phyloP scores from a whole-genome alignment of 2,329 filamentous ascomycete species.

The Ascochyta rabiei region DNA sequence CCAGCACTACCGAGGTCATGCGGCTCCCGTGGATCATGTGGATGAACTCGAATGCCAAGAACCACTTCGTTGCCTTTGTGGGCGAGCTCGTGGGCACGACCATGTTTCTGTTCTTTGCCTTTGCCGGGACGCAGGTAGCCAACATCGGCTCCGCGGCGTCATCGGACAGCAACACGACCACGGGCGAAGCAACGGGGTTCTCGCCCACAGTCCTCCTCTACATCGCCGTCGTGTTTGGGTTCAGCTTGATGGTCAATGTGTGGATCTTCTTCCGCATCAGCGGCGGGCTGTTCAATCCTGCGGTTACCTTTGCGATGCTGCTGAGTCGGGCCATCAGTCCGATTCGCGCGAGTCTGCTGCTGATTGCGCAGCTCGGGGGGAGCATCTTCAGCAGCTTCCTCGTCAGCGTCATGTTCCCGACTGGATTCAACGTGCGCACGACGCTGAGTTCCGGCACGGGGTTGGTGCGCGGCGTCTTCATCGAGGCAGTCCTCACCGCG shows the following conservation, averaged over 20 bases:
- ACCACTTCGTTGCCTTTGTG: conserved; percentile 53
- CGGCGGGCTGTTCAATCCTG: conserved; percentile 40
- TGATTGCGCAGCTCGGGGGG: conserved; percentile 54
- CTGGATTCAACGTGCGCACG: conserved; percentile 53
- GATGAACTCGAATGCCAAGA: conserved; percentile 47
- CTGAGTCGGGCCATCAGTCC: conserved; percentile 50
- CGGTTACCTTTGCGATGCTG: conserved; percentile 46
- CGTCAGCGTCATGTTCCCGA: conserved; percentile 54
- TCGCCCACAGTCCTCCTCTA: conserved; percentile 39
- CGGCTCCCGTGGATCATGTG: conserved; percentile 45
- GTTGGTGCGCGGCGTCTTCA: conserved; percentile 53
- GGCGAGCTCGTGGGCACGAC: conserved; percentile 56
- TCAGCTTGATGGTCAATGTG: conserved; percentile 48
- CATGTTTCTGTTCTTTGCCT: conserved; percentile 55
- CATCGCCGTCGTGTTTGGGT: conserved; percentile 45
- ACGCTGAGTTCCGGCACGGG: conserved; percentile 51
- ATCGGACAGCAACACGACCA: conserved; percentile 49
- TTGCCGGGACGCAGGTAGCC: conserved; percentile 53
- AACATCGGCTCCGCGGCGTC: conserved; percentile 52
- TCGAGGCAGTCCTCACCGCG: conserved; percentile 48
- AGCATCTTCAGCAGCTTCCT: conserved; percentile 53
- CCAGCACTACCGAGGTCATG: conserved; percentile 46
- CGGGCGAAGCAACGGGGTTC: conserved; percentile 34
- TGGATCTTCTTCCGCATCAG: conserved; percentile 50
- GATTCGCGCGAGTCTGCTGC: conserved; percentile 50